These are phyloP conservation scores for Scheffersomyces parashehatae DNA, from an alignment of 1,139 yeast genomes.

Conservation along the genomic window DNA sequence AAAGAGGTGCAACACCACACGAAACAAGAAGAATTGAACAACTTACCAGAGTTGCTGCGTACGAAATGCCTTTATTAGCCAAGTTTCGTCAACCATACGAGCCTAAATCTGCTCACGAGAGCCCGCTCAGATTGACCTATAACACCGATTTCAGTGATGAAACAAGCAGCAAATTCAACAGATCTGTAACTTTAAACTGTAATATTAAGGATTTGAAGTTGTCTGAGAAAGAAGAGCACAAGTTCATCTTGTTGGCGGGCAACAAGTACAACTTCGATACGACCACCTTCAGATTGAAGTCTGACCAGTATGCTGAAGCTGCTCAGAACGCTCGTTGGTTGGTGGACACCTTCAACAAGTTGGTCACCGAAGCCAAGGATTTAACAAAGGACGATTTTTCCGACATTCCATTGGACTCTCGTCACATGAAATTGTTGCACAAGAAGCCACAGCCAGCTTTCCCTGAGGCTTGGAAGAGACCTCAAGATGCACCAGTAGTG, in stretches of 20 bases:
- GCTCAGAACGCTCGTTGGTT: conserved; percentile 83
- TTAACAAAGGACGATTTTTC: conserved; percentile 57
- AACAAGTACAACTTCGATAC: conserved; percentile 67
- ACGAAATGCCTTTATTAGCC: conserved; percentile 83
- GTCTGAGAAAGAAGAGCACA: conserved; percentile 57
- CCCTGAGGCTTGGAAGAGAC: conserved; percentile 87
- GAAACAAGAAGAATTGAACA: conserved; percentile 39
- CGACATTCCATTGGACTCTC: conserved; percentile 80
- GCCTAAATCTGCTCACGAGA: conserved; percentile 41
- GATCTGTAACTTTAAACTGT: conserved; percentile 65
- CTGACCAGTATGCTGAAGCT: conserved; percentile 68
- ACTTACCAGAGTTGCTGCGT: conserved; percentile 81
- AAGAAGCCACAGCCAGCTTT: conserved; percentile 43
- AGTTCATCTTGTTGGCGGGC: conserved; percentile 78
- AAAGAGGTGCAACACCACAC: conserved; percentile 40
- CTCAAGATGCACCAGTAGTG: conserved; percentile 59
- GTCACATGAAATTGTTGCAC: conserved; percentile 59
- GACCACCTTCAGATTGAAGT: conserved; percentile 61
- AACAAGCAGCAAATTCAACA: conserved; percentile 59
- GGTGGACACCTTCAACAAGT: conserved; percentile 60
- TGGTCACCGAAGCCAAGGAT: conserved; percentile 68
- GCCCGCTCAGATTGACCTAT: conserved; percentile 69
- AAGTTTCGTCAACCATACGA: conserved; percentile 68
- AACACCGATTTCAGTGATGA: conserved; percentile 73
- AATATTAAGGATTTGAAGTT: conserved; percentile 57